Evolutionary conservation across 352 stramenopile species (phyloP).

Genomic region (Phytophthora pinifolia): DNA sequence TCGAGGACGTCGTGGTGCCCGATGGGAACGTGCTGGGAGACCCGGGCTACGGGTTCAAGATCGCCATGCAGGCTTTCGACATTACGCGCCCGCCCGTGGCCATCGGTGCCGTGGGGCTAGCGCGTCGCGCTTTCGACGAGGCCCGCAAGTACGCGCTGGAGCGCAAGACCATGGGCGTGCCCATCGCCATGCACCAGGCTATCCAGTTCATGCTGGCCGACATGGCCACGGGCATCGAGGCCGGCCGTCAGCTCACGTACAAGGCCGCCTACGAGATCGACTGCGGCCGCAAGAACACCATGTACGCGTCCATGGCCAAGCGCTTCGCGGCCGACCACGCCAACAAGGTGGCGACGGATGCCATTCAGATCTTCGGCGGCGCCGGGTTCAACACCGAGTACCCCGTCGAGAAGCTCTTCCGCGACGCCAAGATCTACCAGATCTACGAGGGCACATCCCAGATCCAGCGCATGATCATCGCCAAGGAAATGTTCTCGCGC

Average conservation of each 20-base stretch:
- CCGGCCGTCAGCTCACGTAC: constrained; percentile 81
- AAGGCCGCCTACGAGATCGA: constrained; percentile 91
- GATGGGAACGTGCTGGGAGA: constrained; percentile 86
- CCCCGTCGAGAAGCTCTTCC: constrained; percentile 92
- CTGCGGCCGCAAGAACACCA: constrained; percentile 88
- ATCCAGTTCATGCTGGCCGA: constrained; percentile 91
- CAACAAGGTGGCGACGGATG: constrained; percentile 85
- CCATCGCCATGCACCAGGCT: constrained; percentile 85
- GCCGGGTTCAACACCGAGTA: constrained; percentile 92
- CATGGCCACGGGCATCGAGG: constrained; percentile 91
- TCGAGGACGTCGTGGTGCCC: constrained; percentile 90
- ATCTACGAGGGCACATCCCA: constrained; percentile 93
- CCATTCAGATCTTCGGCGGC: constrained; percentile 91
- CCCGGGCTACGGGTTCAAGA: constrained; percentile 91
- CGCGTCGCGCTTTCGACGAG: constrained; percentile 88
- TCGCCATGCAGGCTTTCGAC: constrained; percentile 92
- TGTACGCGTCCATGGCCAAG: constrained; percentile 92
- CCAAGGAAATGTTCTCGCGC: constrained; percentile 84
- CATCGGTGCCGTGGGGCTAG: constrained; percentile 83
- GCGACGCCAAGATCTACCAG: constrained; percentile 91
- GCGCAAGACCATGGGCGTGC: constrained; percentile 87
- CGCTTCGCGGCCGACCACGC: constrained; percentile 86
- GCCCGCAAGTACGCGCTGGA: constrained; percentile 85
- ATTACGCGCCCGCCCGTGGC: constrained; percentile 88
- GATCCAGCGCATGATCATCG: constrained; percentile 92